Percentiles rank a stretch among this genome's conserved stretches.
Conservation (phyloP, 176 grass and related monocot species). For the Cocos nucifera region DNA sequence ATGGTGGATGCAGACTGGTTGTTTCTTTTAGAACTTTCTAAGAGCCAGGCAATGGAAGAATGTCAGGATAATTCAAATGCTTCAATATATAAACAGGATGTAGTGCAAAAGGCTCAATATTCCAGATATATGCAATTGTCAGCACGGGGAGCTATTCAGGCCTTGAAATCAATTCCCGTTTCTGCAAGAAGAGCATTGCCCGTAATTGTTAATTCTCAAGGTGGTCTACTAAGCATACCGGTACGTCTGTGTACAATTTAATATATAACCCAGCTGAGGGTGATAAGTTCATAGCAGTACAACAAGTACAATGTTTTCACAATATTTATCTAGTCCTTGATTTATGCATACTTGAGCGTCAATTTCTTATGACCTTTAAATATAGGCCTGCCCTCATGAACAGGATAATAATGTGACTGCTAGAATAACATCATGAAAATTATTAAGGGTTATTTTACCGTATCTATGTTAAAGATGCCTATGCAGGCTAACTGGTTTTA, state of each 20-base stretch:
- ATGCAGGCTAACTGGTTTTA: constrained; percentile 16
- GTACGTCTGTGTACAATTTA: constrained; percentile 31
- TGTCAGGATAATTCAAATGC: constrained; percentile 1
- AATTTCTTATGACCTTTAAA: background rate
- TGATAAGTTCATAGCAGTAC: too few relatives aligned
- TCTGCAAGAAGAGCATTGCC: constrained; percentile 73
- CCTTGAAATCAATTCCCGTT: constrained; percentile 66
- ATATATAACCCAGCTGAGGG: too few relatives aligned
- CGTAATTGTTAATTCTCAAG: constrained; percentile 52
- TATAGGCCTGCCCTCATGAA: too few relatives aligned
- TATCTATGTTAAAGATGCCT: too few relatives aligned
- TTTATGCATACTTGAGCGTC: too few relatives aligned
- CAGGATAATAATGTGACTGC: too few relatives aligned
- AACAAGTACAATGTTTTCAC: too few relatives aligned
- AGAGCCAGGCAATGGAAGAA: constrained; percentile 21
- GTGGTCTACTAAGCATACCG: constrained; percentile 50
- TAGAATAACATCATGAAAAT: too few relatives aligned
- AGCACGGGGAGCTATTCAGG: constrained; percentile 42
- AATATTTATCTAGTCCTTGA: too few relatives aligned
- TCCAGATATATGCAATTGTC: constrained; percentile 49
- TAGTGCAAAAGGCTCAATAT: constrained; percentile 7
- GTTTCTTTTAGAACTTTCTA: constrained; percentile 61
- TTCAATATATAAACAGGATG: constrained; percentile 19
- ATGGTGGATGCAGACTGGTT: constrained; percentile 84
- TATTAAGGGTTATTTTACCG: too few relatives aligned